phyloP scores from a whole-genome alignment of 768 basidiomycete genomes.

The Kondoa subrosea region DNA sequence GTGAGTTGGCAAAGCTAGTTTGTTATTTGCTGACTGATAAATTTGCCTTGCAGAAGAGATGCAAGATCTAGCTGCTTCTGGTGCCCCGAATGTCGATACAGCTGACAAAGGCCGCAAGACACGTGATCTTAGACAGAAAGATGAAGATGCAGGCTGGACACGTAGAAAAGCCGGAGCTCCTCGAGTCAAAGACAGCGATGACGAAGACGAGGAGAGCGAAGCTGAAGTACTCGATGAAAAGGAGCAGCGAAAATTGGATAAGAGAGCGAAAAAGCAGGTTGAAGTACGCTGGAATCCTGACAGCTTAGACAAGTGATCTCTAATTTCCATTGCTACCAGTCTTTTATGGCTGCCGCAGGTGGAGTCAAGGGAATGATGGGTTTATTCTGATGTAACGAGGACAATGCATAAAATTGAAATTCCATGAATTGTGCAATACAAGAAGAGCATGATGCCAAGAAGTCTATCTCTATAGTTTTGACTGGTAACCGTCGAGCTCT shows the following conservation, averaged over 20 bases:
- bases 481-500: too few species aligned
- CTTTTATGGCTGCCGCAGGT: too few species aligned
- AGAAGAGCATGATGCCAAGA: too few species aligned
- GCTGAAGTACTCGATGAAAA: background rate
- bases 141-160: background rate
- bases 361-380: too few species aligned
- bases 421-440: too few species aligned
- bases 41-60: background rate
- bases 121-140: background rate
- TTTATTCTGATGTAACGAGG: too few species aligned
- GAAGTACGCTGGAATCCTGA: too few species aligned
- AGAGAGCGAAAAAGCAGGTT: background rate
- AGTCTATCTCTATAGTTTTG: too few species aligned
- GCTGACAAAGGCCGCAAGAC: background rate
- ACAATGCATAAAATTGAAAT: too few species aligned
- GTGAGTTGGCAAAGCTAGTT: background rate
- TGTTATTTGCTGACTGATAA: background rate
- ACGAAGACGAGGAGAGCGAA: slow-evolving; percentile 1
- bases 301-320: too few species aligned
- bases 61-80: background rate
- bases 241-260: background rate
- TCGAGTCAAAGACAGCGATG: background rate
- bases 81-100: background rate
- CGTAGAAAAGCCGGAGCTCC: background rate
- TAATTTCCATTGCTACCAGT: too few species aligned